Base-by-base conservation (phyloP, 2,329 filamentous ascomycete species). In the Fusarium palustre region DNA sequence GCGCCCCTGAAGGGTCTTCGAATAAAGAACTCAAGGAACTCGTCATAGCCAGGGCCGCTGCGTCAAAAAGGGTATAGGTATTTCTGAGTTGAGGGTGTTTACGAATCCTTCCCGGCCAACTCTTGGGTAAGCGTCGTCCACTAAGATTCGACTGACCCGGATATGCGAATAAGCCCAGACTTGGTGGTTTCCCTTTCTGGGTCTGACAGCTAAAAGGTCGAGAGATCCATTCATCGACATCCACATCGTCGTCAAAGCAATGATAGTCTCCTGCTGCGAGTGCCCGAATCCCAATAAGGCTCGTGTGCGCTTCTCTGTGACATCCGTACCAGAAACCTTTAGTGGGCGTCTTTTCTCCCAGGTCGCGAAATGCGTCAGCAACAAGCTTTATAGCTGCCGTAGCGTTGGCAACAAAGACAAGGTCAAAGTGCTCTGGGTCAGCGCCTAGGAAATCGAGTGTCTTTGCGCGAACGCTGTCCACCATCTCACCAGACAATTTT, bases 71-170 rank as follows among this genome's bases (percentile, higher is more conserved):
- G 12, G 84, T 87, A 74, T 88, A 85, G 5, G 68, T 65, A 50
- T 76, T 73, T 59, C 66, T 58, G 41, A 69, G 57, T 20, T 70
- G 68, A 18, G 64, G 43, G 41, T 72, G 48, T 50, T 71, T 57
- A 28, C 83, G 77, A 30, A 80, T 71, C 55, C 73, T 74, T 18
- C 79, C 77, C 13, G 81, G 77, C 90, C 90, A 92, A 1, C 79
- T 76, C 30, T 88, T 77, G 6, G 90, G 88, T 42, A 91, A 78
- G 60, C 89, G 83, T 22, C 87, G 82, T 10, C 90, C 90, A 43
- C 87, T 90, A 83, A 92, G 88, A 74, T 92, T 92, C 30, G 89
- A 91, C 75, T 92, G 90, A 1, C 87, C 90, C 5, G 90, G 89
- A 74, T 89, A 92, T 22, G 88, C 88, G 68, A 92, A 89, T 5